A percentile compares a stretch with the other conserved stretches of the same genome.
phyloP scores from a whole-genome alignment of 2,329 filamentous ascomycete species.

The Cladosporium sp. region DNA sequence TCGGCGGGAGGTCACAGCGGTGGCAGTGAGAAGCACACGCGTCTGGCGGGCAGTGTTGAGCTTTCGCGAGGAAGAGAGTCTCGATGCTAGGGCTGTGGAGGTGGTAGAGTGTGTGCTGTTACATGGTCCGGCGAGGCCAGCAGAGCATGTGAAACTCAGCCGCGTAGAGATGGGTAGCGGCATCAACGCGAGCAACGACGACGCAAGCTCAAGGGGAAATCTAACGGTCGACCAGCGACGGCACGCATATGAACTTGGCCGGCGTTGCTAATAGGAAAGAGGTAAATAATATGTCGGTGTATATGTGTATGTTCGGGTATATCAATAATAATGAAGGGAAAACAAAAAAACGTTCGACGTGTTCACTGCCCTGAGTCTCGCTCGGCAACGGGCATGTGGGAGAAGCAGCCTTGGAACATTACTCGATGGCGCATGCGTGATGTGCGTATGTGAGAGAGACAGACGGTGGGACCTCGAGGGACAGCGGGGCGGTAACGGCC shows the following conservation, averaged over 20 bases:
- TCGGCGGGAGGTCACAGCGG: neutral
- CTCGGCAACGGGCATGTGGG: neutral
- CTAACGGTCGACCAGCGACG: neutral
- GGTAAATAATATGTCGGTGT: too few relatives aligned
- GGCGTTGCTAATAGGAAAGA: neutral
- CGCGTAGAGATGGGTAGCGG: slow-evolving; percentile 8
- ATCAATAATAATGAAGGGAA: neutral
- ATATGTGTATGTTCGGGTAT: neutral
- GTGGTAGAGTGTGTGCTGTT: neutral
- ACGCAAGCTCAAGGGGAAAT: neutral
- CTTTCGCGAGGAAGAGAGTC: too few relatives aligned
- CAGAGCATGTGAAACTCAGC: slow-evolving; percentile 11
- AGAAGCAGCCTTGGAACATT: too few relatives aligned
- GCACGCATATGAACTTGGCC: neutral
- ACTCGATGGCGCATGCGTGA: too few relatives aligned
- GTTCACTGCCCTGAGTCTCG: neutral
- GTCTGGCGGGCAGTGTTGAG: neutral
- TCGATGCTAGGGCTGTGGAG: neutral
- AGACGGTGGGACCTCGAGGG: too few relatives aligned
- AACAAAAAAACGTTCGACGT: neutral
- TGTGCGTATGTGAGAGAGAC: too few relatives aligned
- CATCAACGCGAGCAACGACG: slow-evolving; percentile 1
- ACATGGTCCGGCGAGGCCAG: slow-evolving; percentile 3
- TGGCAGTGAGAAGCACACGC: slow-evolving; percentile 12
- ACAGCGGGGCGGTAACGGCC: neutral